Conservation (phyloP, 2,329 filamentous ascomycete species). For the Ilyonectria destructans region DNA sequence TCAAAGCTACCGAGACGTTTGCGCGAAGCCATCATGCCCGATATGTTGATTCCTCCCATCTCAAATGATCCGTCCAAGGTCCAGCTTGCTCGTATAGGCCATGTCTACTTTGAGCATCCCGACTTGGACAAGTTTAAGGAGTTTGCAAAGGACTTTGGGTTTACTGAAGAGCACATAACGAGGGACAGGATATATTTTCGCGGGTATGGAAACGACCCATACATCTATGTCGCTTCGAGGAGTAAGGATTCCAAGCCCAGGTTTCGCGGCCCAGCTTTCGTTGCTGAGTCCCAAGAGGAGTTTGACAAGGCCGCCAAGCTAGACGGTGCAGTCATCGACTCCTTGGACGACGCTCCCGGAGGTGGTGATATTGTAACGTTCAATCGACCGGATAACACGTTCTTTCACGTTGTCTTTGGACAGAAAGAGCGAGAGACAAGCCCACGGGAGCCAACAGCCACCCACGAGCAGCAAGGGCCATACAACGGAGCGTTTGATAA, state of each 20-base stretch:
- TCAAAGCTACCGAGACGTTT: neutral
- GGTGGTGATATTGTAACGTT: conserved; percentile 12
- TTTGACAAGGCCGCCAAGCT: conserved; percentile 1
- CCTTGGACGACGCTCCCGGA: neutral
- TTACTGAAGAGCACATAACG: too few relatives aligned
- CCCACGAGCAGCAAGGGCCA: too few relatives aligned
- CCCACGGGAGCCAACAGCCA: neutral
- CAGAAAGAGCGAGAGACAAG: conserved; percentile 10
- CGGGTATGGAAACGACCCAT: conserved; percentile 5
- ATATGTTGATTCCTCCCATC: conserved; percentile 5
- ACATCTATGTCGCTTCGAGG: conserved; percentile 7
- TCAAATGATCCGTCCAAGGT: too few relatives aligned
- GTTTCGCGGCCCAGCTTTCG: conserved; percentile 9
- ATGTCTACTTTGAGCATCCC: too few relatives aligned
- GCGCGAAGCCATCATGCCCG: conserved; percentile 3
- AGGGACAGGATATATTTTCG: conserved; percentile 9
- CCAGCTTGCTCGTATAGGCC: too few relatives aligned
- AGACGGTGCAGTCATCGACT: neutral
- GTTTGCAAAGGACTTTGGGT: too few relatives aligned
- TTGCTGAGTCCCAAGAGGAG: neutral
- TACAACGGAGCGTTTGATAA: too few relatives aligned
- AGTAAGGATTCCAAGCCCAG: neutral
- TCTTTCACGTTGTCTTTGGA: conserved; percentile 3
- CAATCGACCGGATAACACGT: neutral
- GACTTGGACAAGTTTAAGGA: too few relatives aligned